Percentiles rank a stretch among this genome's conserved stretches.
Evolutionary conservation across 2,329 filamentous ascomycete species (phyloP).

Genomic region (Ustilaginoidea virens): DNA sequence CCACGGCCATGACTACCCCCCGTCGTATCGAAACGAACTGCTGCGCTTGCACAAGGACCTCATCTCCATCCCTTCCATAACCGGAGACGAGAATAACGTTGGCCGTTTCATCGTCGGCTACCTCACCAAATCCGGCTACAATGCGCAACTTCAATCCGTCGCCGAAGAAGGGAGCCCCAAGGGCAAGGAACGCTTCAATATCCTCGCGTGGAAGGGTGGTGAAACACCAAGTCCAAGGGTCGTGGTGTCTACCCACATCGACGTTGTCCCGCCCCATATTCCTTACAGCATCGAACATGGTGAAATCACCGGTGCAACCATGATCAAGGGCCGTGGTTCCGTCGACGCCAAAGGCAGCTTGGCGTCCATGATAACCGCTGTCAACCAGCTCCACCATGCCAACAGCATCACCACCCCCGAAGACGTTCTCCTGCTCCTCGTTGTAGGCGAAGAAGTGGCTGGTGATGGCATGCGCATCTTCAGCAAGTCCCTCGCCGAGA

Average conservation of each 20-base stretch:
- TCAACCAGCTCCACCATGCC: conserved; percentile 37
- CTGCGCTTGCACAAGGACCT: conserved; percentile 61
- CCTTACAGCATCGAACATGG: conserved; percentile 45
- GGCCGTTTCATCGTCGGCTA: conserved; percentile 54
- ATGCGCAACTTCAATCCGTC: conserved; percentile 26
- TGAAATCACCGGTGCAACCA: conserved; percentile 24
- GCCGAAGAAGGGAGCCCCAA: conserved; percentile 15
- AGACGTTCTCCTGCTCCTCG: conserved; percentile 46
- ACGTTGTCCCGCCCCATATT: conserved; percentile 59
- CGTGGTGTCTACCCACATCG: conserved; percentile 69
- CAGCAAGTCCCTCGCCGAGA: conserved; percentile 19
- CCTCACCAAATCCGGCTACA: conserved; percentile 34
- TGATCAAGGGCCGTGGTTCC: conserved; percentile 57
- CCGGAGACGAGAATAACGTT: conserved; percentile 50
- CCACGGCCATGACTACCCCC: conserved; percentile 12
- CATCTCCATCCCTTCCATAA: conserved; percentile 59
- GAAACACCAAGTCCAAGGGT: conserved; percentile 36
- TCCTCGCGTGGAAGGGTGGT: conserved; percentile 49
- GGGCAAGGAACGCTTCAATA: conserved; percentile 42
- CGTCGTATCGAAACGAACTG: conserved; percentile 32
- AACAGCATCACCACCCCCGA: conserved; percentile 23
- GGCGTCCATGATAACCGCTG: conserved; percentile 58
- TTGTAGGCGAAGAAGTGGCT: conserved; percentile 68
- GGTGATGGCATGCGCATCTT: conserved; percentile 66
- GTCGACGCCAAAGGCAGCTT: conserved; percentile 59